A percentile compares a stretch with the other conserved stretches of the same genome.
Evolutionary conservation across 257 asterid species (phyloP).

Genomic region (Capsicum rhomboideum): DNA sequence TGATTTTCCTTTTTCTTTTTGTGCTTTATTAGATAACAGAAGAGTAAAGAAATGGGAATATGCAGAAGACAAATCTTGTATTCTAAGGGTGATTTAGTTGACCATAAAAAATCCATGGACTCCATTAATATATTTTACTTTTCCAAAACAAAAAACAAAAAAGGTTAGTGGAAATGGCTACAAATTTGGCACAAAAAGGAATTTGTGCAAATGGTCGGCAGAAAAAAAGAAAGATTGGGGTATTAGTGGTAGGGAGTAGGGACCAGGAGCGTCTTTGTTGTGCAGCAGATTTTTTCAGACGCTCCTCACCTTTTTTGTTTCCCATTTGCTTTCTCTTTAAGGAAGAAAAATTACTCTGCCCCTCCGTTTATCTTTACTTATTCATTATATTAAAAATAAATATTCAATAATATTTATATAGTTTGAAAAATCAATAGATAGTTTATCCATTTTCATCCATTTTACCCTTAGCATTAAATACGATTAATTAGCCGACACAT

Average conservation of each 20-base stretch:
- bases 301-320: background rate
- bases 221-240: constrained; percentile 14
- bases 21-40: background rate
- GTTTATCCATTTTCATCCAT: too few species aligned
- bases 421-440: too few species aligned
- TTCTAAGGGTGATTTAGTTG: constrained; percentile 1
- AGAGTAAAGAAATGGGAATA: background rate
- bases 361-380: too few species aligned
- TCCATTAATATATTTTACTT: background rate
- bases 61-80: constrained; percentile 4
- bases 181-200: constrained; percentile 2
- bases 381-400: too few species aligned
- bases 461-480: too few species aligned
- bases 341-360: background rate
- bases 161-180: constrained; percentile 4
- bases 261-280: constrained; percentile 37
- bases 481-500: too few species aligned
- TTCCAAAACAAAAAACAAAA: background rate
- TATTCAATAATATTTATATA: too few species aligned
- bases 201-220: constrained; percentile 30
- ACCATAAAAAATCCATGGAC: background rate
- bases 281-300: constrained; percentile 9
- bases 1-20: background rate
- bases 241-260: background rate
- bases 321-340: background rate